These are phyloP conservation scores for Filosporella fistucella DNA, from an alignment of 495 filamentous ascomycete species.

Conservation along the genomic window DNA sequence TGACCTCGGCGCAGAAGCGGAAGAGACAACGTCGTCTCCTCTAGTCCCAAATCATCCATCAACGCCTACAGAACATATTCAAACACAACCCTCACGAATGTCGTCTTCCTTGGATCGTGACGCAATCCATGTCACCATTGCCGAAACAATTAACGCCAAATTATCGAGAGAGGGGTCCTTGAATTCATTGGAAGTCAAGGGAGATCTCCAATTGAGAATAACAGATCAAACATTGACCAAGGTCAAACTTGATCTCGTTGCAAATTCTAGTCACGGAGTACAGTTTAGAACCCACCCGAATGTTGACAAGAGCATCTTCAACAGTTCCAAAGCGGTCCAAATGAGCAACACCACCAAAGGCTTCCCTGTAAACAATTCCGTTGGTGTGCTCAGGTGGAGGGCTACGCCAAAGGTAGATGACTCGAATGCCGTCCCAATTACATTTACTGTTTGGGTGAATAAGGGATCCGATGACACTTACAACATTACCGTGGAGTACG, in stretches of 20 bases:
- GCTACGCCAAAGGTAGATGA: conserved; percentile 68
- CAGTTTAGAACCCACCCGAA: conserved; percentile 94
- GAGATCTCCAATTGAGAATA: conserved; percentile 85
- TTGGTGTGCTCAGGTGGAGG: conserved; percentile 87
- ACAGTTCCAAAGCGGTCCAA: conserved; percentile 72
- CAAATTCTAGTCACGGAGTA: conserved; percentile 69
- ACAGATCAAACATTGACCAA: conserved; percentile 82
- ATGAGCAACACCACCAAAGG: conserved; percentile 77
- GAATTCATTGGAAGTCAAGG: conserved; percentile 81
- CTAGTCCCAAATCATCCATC: conserved; percentile 63
- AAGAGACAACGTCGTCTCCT: conserved; percentile 69
- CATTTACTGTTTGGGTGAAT: conserved; percentile 94
- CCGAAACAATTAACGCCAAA: conserved; percentile 82
- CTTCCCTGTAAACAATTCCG: conserved; percentile 86
- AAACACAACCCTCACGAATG: conserved; percentile 44
- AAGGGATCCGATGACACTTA: conserved; percentile 72
- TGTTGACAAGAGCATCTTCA: conserved; percentile 83
- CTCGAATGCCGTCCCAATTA: conserved; percentile 74
- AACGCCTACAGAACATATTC: conserved; percentile 47
- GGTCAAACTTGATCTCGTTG: conserved; percentile 73
- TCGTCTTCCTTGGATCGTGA: conserved; percentile 69
- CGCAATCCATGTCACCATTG: conserved; percentile 79
- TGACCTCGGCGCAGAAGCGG: conserved; percentile 75
- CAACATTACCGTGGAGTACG: conserved; percentile 89
- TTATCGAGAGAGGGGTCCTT: conserved; percentile 80